A percentile compares a stretch with the other conserved stretches of the same genome.
These are phyloP conservation scores for Candida xiaguanensis DNA, from an alignment of 805 yeast genomes.

Conservation along the genomic window DNA sequence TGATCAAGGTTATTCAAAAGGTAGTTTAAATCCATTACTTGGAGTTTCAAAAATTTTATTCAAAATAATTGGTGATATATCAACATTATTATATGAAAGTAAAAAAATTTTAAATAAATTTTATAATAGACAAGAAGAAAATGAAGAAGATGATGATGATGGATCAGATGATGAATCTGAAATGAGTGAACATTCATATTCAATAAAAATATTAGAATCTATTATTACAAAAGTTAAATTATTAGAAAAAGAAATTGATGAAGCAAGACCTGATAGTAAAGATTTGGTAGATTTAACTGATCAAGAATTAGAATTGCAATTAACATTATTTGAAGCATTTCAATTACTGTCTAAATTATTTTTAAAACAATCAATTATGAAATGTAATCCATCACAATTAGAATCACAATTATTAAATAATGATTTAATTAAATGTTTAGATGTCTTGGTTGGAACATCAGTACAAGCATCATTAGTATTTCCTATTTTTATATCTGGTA, in stretches of 20 bases:
- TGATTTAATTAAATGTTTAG: constrained; percentile 54
- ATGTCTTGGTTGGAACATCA: constrained; percentile 58
- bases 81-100: constrained; percentile 53
- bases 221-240: constrained; percentile 29
- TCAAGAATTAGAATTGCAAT: constrained; percentile 59
- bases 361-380: constrained; percentile 60
- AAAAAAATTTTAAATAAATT: constrained; percentile 23
- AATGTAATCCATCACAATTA: constrained; percentile 56
- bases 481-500: constrained; percentile 76
- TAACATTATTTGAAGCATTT: constrained; percentile 68
- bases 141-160: constrained; percentile 9
- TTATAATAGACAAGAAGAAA: constrained; percentile 11
- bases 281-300: constrained; percentile 39
- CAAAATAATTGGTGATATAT: constrained; percentile 63
- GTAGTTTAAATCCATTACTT: constrained; percentile 62
- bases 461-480: constrained; percentile 72
- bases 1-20: constrained; percentile 28
- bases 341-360: constrained; percentile 68
- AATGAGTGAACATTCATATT: constrained; percentile 20
- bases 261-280: constrained; percentile 48
- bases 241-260: constrained; percentile 48
- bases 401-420: constrained; percentile 59
- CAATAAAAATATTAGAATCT: constrained; percentile 19
- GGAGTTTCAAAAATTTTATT: constrained; percentile 72
- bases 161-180: constrained; percentile 19